Evolutionary conservation across 1,284 basidiomycete species (phyloP), one percentile per base, ranked within the genome.

Genomic region (Phellopilus nigrolimitatus): DNA sequence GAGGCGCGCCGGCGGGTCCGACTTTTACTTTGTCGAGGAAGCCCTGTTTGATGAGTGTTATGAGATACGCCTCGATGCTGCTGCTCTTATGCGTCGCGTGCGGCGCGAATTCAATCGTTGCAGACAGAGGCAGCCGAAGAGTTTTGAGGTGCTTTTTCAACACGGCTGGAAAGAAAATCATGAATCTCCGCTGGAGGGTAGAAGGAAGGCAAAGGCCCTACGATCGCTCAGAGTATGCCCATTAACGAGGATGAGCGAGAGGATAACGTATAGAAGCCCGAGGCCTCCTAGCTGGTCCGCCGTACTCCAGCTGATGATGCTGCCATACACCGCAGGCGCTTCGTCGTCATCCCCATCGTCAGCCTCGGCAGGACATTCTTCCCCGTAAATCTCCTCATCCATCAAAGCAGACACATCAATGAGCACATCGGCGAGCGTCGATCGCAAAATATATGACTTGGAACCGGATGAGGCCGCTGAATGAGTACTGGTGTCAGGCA

Each of bases 401-500:
- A 75, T 74, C 8, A 74, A 60, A 3, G 75, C 71, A 0, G 85
- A 82, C 30, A 71, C 66, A 51, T 79, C 78, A 40, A 90, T 79
- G 40, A 90, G 68, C 8, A 61, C 55, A 0, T 75, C 63, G 53
- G 85, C 66, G 10, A 90, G 71, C 0, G 65, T 67, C 0, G 84
- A 87, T 37, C 87, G 81, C n/a, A 90, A 67, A 41, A 90, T 84
- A 61, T 84, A 91, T 5, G 79, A 79, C 61, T 87, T 88, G 1
- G 83, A 81, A 4, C 82, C 80, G 1, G 74, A 60, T 1, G 75
- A 67, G 1, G 75, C 67, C 37, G 74, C 83, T 84, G 55, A 19
- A 24, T 15, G 39, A 7, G 34, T 15, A 30, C 25, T 38, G 47
- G 24, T 8, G 36, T 44, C 44, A 44, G 24, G 15, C 6, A 33